Conservation (phyloP, 768 basidiomycete genomes). For the Exidia glandulosa region DNA sequence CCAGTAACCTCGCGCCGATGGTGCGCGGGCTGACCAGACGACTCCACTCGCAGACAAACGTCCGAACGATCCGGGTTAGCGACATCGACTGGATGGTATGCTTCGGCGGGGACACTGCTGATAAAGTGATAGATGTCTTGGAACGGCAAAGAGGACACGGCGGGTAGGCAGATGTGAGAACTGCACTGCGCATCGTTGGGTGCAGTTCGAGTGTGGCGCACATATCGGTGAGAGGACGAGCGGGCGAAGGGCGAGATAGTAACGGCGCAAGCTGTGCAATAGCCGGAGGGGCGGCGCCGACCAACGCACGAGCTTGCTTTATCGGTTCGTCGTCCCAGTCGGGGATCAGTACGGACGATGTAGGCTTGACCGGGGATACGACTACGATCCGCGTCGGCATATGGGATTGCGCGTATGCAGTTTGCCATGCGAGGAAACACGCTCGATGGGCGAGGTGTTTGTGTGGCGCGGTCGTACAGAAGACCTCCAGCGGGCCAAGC, state of each 20-base stretch:
- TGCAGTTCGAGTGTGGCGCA: not conserved
- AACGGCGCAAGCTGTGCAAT: not conserved
- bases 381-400: not conserved
- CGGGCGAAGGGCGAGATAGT: too few relatives aligned
- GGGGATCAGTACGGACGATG: too few relatives aligned
- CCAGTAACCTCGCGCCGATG: not conserved
- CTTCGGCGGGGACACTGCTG: not conserved
- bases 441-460: constrained; percentile 13
- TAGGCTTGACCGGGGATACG: not conserved
- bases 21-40: not conserved
- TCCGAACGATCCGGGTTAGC: not conserved
- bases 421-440: constrained; percentile 14
- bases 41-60: not conserved
- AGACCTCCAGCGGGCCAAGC: constrained; percentile 14
- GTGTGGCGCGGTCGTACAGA: constrained; percentile 13
- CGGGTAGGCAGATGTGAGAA: not conserved
- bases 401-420: constrained; percentile 6
- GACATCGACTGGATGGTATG: not conserved
- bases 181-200: not conserved
- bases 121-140: not conserved
- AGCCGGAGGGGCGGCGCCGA: not conserved
- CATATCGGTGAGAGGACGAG: too few relatives aligned
- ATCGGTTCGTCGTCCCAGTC: not conserved
- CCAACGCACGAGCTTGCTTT: not conserved
- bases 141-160: not conserved